Percentiles rank a stretch among this genome's conserved stretches.
Conservation (phyloP, 129 eudicot genomes). For the Apium graveolens region DNA sequence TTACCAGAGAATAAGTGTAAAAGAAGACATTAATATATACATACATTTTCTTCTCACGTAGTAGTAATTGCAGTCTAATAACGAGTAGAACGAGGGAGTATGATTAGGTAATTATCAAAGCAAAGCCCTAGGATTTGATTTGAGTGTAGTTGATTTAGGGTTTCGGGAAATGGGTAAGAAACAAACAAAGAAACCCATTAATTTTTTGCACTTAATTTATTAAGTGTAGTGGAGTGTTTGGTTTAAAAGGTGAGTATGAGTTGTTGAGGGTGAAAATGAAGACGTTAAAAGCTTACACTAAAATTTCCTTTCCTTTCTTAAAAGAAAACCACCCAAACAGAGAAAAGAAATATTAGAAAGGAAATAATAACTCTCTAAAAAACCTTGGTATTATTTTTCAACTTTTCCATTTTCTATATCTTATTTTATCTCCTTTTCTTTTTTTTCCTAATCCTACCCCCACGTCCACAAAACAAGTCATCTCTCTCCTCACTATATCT, state of each 20-base stretch:
- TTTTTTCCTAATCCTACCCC: slow-evolving; percentile 36
- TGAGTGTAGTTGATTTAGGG: slow-evolving; percentile 12
- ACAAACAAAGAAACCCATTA: slow-evolving; percentile 13
- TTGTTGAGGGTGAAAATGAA: slow-evolving; percentile 24
- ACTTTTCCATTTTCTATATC: background rate
- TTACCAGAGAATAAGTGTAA: slow-evolving; percentile 8
- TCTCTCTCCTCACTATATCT: slow-evolving; percentile 16
- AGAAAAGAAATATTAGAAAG: slow-evolving; percentile 1
- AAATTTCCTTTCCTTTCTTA: slow-evolving; percentile 20
- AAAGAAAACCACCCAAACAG: slow-evolving; percentile 12
- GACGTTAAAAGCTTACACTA: slow-evolving; percentile 29
- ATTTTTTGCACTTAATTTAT: background rate
- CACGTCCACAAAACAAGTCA: slow-evolving; percentile 64
- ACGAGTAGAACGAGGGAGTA: slow-evolving; percentile 8
- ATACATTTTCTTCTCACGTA: background rate
- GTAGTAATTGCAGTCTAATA: background rate
- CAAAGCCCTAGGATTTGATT: slow-evolving; percentile 6
- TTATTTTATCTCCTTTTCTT: background rate
- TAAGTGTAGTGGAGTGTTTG: slow-evolving; percentile 9
- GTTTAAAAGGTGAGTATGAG: slow-evolving; percentile 12
- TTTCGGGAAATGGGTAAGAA: slow-evolving; percentile 4
- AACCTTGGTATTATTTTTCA: background rate
- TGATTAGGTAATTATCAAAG: slow-evolving; percentile 10
- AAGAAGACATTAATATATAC: background rate
- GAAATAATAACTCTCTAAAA: slow-evolving; percentile 1